Evolutionary conservation across 352 stramenopile species (phyloP), one percentile per base, ranked within the genome.

Genomic region (Phytopythium mirpurense): DNA sequence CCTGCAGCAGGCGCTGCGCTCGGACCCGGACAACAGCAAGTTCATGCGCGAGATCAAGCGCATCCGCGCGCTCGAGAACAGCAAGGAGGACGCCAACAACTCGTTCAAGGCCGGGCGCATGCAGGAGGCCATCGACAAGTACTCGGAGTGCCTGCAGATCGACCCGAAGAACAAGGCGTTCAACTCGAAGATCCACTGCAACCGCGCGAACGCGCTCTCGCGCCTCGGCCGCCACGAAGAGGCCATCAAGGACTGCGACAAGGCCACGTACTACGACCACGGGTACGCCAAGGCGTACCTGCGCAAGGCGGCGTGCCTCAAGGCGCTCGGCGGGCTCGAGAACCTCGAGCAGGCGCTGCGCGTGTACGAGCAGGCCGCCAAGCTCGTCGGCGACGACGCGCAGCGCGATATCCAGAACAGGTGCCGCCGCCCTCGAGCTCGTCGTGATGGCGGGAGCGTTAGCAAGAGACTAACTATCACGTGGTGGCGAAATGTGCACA

Each of bases 131-230:
- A 78, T 97, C 23, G 74, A 93, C 29, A 86, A 84, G 64, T 98
- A 97, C 70, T 78, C 81, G 16, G 69, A 90, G 51, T 93, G 83
- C 38, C 59, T 98, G 12, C 67, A 81, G 32, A 86, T 98, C 45
- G 89, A 96, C 62, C 86, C 83, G 24, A 67, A 75, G 32, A 96
- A 97, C 70, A 97, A 96, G 62, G 63, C 75, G 18, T 97, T 96
- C 65, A 96, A 96, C 69, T 87, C 92, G 26, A 98, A 97, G 75
- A 83, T 98, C 47, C 80, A 97, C 64, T 96, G 85, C 69, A 98
- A 98, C 68, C 83, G 92, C 21, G 93, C 88, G 24, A 95, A 89
- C 40, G 84, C 87, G 26, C 65, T 93, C 29, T 86, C 84, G 19
- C 88, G 90, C 41, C 59, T 97, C 31, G 70, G 78, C 19, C 68